Percentiles rank a stretch among this genome's conserved stretches.
Evolutionary conservation across 768 basidiomycete species (phyloP).

Genomic region (Tulasnella sp.): DNA sequence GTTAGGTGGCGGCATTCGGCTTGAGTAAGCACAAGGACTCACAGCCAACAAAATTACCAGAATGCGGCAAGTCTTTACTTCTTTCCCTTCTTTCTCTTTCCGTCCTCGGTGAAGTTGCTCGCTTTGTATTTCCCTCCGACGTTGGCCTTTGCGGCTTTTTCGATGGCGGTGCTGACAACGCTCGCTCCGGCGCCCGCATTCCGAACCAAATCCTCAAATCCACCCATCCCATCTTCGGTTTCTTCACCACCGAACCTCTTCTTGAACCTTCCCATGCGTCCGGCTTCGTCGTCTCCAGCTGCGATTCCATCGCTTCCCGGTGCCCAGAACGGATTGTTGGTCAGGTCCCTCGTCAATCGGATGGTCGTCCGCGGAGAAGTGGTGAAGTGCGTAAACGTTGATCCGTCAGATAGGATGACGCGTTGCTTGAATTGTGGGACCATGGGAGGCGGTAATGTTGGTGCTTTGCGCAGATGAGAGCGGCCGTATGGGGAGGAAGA

Average conservation of each 20-base stretch:
- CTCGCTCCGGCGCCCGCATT: neutral
- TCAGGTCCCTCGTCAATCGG: constrained; percentile 78
- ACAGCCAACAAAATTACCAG: neutral
- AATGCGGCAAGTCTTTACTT: neutral
- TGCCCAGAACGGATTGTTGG: constrained; percentile 86
- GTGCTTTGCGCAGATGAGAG: constrained; percentile 71
- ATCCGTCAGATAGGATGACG: constrained; percentile 82
- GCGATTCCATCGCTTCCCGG: constrained; percentile 48
- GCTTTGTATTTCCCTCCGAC: constrained; percentile 14
- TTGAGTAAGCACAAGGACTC: neutral
- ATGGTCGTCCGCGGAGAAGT: constrained; percentile 78
- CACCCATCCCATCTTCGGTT: constrained; percentile 39
- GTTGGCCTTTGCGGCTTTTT: constrained; percentile 12
- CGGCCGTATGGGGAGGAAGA: constrained; percentile 69
- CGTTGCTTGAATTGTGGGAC: constrained; percentile 83
- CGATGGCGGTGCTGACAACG: neutral
- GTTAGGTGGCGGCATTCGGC: neutral
- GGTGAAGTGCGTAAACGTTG: constrained; percentile 81
- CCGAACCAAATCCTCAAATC: neutral
- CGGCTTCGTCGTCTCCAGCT: constrained; percentile 67
- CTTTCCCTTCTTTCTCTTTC: constrained; percentile 11
- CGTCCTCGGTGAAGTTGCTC: neutral
- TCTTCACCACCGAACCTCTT: constrained; percentile 55
- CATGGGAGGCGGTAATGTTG: constrained; percentile 71
- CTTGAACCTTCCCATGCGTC: constrained; percentile 76